These are phyloP conservation scores for Ottelia alismoides DNA, from an alignment of 106 monocot species.

Conservation along the genomic window DNA sequence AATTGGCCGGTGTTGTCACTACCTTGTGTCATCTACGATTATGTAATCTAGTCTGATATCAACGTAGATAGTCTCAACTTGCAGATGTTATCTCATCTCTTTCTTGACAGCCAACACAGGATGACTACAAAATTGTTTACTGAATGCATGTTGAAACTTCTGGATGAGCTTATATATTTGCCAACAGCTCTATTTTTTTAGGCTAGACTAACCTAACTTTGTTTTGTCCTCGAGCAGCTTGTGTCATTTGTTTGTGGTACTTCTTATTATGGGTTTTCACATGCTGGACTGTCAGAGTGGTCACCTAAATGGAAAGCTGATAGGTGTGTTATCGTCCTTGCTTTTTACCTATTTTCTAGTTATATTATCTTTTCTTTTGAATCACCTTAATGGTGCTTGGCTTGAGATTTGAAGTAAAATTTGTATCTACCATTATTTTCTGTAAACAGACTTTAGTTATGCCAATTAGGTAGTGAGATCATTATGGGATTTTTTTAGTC, in stretches of 20 bases:
- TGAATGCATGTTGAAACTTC: not conserved
- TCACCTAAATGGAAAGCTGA: slow-evolving; percentile 14
- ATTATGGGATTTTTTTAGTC: too few species aligned
- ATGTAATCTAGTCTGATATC: too few species aligned
- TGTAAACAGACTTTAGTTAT: too few species aligned
- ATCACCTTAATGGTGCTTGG: too few species aligned
- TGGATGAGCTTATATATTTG: not conserved
- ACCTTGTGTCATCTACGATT: too few species aligned
- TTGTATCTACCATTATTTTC: too few species aligned
- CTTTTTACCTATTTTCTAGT: too few species aligned
- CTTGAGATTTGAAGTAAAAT: too few species aligned
- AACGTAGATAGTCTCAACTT: not conserved
- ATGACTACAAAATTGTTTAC: not conserved
- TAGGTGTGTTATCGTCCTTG: slow-evolving; percentile 32
- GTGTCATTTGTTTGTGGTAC: slow-evolving; percentile 62
- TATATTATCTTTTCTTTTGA: too few species aligned
- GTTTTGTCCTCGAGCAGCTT: slow-evolving; percentile 25
- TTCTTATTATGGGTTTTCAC: slow-evolving; percentile 30
- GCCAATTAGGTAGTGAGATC: too few species aligned
- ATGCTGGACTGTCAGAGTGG: slow-evolving; percentile 11
- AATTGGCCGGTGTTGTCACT: too few species aligned
- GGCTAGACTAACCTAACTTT: not conserved
- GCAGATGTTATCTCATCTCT: not conserved
- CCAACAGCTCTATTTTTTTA: not conserved
- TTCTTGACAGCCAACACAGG: not conserved